Percentiles rank a stretch among this genome's conserved stretches.
Evolutionary conservation across 306 rosid genomes (phyloP).

Genomic region (Glycyrrhiza uralensis): DNA sequence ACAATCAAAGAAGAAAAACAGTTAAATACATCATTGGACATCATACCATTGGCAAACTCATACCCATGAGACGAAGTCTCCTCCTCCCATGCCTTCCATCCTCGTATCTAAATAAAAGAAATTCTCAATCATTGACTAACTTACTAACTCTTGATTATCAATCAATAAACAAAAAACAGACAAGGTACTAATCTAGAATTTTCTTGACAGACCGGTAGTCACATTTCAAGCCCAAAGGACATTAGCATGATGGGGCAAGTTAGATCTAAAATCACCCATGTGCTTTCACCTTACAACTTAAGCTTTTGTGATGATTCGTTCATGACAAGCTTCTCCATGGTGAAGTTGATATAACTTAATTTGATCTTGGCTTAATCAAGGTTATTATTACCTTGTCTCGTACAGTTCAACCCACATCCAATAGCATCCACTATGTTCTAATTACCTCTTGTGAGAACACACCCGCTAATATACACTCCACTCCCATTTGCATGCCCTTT

Average conservation of each 20-base stretch:
- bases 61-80: conserved; percentile 73
- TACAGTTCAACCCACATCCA: not conserved
- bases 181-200: not conserved
- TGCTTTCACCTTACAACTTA: not conserved
- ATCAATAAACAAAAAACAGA: not conserved
- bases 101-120: conserved; percentile 67
- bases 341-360: not conserved
- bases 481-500: not conserved
- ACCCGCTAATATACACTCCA: not conserved
- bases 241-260: not conserved
- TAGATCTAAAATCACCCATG: not conserved
- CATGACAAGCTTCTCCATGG: not conserved
- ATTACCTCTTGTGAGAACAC: too few relatives aligned
- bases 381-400: not conserved
- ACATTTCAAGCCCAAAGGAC: not conserved
- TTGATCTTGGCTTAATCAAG: not conserved
- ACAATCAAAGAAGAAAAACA: not conserved
- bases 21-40: not conserved
- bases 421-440: not conserved
- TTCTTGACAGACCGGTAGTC: not conserved
- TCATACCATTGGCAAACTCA: conserved; percentile 78
- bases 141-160: not conserved
- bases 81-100: conserved; percentile 93
- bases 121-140: conserved; percentile 2
- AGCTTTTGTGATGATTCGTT: not conserved